Base-by-base conservation (phyloP, 345 rosid genomes). In the Gynandropsis gynandra region DNA sequence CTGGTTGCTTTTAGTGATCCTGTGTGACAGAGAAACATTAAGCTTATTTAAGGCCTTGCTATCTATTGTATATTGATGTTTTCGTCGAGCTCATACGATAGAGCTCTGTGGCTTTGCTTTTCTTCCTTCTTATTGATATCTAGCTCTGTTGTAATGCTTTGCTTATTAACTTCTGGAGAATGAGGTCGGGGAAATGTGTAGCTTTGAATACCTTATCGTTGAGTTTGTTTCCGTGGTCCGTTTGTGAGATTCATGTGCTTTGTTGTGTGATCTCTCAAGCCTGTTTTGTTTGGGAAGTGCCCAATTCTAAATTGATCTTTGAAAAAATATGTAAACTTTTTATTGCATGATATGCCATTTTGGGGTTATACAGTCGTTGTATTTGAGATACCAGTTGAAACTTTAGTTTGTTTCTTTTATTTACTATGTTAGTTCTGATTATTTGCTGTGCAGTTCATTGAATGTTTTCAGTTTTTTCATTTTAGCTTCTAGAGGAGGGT, bases 401-500 rank as follows among this genome's bases (percentile, higher is more conserved):
- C 37, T 40, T 52, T 15, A 43, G 44, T 33, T 39, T 31, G 13
- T 39, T 24, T 58, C 14, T 21, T 21, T 45, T 47, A 38, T 54
- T 42, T 39, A 10, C 16, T 24, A 5, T 24, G 4, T 24, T 24
- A 24, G 4, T 24, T 24, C 29, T 24, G 2, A 2, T 24, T 24
- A 24, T 24, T 24, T 24, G 29, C 5, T 24, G 29, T 24, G 5
- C 29, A n/a, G n/a, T 24, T 31, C 17, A 21, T 59, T 59, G n/a
- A 18, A 9, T 33, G 1, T 17, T 59, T 47, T 41, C 18, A 24
- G 34, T 41, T 63, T 52, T 52, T 14, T 52, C 57, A 58, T 54
- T 47, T 42, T 66, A 92, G 99, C 67, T 92, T 62, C 65, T 92
- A 80, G 95, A 88, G 67, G 96, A 92, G 71, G 87, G 87, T 58